These are phyloP conservation scores for Leccinum subgranulosum DNA, from an alignment of 768 basidiomycete genomes.

Conservation along the genomic window DNA sequence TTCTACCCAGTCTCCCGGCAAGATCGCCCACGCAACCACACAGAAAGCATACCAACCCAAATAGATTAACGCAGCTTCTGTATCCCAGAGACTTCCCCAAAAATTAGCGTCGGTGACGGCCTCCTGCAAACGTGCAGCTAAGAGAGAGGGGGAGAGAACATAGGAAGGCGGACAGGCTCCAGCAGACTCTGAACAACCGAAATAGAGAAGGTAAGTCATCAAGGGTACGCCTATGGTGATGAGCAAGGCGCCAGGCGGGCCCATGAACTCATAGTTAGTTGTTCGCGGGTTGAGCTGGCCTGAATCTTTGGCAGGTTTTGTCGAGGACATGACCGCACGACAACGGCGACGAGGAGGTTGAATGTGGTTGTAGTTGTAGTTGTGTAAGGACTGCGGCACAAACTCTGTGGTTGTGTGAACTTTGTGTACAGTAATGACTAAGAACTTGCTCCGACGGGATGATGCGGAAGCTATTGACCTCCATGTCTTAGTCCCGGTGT, in stretches of 20 bases:
- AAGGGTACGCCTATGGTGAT: constrained; percentile 70
- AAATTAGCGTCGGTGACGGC: constrained; percentile 49
- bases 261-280: constrained; percentile 75
- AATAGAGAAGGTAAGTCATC: constrained; percentile 71
- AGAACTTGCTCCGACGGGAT: not conserved
- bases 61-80: constrained; percentile 72
- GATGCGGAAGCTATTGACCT: not conserved
- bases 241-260: constrained; percentile 72
- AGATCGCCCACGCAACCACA: constrained; percentile 72
- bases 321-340: constrained; percentile 16
- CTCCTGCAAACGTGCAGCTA: constrained; percentile 38
- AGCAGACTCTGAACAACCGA: constrained; percentile 67
- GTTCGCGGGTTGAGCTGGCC: constrained; percentile 66
- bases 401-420: constrained; percentile 1
- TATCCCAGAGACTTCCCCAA: constrained; percentile 83
- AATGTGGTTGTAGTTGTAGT: not conserved
- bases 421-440: not conserved
- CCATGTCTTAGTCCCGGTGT: not conserved
- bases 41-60: constrained; percentile 90
- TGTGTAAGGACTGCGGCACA: not conserved
- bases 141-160: constrained; percentile 32
- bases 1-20: constrained; percentile 72
- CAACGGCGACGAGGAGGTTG: not conserved
- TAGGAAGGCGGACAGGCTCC: constrained; percentile 67
- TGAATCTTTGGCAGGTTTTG: constrained; percentile 15